Conservation (phyloP, 768 basidiomycete genomes). For the Suillus lakei region DNA sequence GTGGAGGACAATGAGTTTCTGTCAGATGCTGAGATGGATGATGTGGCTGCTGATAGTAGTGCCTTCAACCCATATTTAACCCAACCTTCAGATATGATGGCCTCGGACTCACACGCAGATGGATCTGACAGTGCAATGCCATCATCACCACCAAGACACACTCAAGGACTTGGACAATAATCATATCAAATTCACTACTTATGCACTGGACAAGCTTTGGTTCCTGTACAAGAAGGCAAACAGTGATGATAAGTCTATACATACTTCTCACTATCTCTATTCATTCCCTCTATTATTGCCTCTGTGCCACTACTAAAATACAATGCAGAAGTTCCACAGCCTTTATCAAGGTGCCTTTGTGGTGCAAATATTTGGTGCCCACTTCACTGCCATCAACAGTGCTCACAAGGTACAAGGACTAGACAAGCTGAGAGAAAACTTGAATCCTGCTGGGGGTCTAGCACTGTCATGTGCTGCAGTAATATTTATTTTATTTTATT, state of each 20-base stretch:
- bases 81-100: background rate
- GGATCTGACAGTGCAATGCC: background rate
- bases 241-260: background rate
- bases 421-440: background rate
- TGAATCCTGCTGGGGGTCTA: background rate
- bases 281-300: background rate
- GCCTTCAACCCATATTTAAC: background rate
- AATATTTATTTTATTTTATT: background rate
- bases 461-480: background rate
- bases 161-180: background rate
- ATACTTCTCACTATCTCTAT: background rate
- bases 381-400: background rate
- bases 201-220: background rate
- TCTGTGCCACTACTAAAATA: background rate
- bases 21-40: background rate
- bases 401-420: background rate
- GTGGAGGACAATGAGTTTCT: background rate
- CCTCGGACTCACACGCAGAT: background rate
- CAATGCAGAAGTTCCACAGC: background rate
- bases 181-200: background rate
- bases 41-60: background rate
- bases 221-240: conserved; percentile 2
- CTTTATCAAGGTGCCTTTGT: background rate
- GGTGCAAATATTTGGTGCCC: background rate
- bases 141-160: background rate